Base-by-base conservation (phyloP, 1,284 basidiomycete species). In the Caloboletus inedulis region DNA sequence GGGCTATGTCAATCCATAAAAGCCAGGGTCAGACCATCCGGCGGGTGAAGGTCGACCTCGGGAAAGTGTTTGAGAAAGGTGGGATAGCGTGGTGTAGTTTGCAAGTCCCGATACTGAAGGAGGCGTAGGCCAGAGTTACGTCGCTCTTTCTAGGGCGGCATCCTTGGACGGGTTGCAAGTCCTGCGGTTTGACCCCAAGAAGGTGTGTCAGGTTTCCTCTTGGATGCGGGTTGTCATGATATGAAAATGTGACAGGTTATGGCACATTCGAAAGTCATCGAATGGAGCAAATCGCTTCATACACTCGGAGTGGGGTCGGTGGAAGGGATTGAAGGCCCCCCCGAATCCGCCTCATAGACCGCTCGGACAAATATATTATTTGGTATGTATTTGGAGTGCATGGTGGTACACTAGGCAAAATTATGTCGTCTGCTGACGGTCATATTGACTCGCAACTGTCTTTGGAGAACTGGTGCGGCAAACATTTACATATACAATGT, bases 1-100 rank as follows among this genome's bases (percentile, higher is more conserved):
- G 84, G 86, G 84, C 86, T 0, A 84, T 87, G 78, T 87, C 85
- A 3, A 91, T 91, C 35, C 89, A 91, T 70, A 91, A 92, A 70
- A 82, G 81, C 51, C 89, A 89, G 59, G 87, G 87, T 0, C 87
- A 89, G 68, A 89, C 82, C 0, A 75, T 90, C 25, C 79, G 85
- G 47, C 74, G 82, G 7, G 82, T 90, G 34, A 84, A 79, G 63
- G 75, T 87, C 21, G 82, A 87, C 63, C 72, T 86, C 9, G 74
- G 74, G 0, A 77, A 72, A 43, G 81, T 85, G 8, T 88, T 92
- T 62, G 89, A 91, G 69, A 88, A 87, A 65, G 87, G 87, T 76
- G 65, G 55, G 53, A 44, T 39, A 47, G 7, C 35, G 18, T 7
- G 0, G 10, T 13, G 16, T 3, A 14, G 12, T 5, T 36, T 31